Evolutionary conservation across 1,139 yeast species (phyloP), one percentile per base, ranked within the genome.

Genomic region (Candida sanyaensis): DNA sequence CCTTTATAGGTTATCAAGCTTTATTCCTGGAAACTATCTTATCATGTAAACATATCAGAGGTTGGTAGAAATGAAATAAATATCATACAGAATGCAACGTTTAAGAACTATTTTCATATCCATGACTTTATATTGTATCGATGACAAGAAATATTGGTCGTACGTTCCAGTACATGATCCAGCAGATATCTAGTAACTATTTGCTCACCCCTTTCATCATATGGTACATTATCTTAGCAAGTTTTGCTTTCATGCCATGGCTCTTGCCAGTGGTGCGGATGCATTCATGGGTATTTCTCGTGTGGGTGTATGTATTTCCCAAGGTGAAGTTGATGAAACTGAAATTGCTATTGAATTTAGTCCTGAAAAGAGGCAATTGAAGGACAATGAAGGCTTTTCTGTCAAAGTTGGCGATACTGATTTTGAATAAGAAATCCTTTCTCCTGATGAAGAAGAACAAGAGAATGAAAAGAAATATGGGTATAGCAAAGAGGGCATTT

Each of bases 201-300:
- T n/a, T 91, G 91, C 62, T 80, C 97, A 0, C 86, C 96, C 10
- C 72, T 91, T 46, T 79, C 95, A 0, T 75, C 88, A 48, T 91
- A 90, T 71, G 84, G 84, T 55, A 77, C 83, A 32, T 70, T 80
- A 54, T 62, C 82, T 5, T 71, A 69, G 46, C 77, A 72, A 51
- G 72, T 78, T 24, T 73, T 88, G 59, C 70, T 88, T 58, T 69
- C 88, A 45, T 97, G n/a, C 96, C 24, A 71, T 88, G 68, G 84
- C 88, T 52, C 68, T 86, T 46, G 83, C 89, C 27, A 68, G 81
- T 46, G 85, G 83, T 50, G 77, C 83, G 2, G 96, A 88, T 64
- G 90, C 88, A 12, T 71, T 76, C 53, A 73, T 86, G 45, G 88
- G 89, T 11, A 61, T 85, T 27, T 67, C 67, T 6, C 78, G 96